Conservation (phyloP, 2,329 filamentous ascomycete genomes). For the Cladosporium phlei region DNA sequence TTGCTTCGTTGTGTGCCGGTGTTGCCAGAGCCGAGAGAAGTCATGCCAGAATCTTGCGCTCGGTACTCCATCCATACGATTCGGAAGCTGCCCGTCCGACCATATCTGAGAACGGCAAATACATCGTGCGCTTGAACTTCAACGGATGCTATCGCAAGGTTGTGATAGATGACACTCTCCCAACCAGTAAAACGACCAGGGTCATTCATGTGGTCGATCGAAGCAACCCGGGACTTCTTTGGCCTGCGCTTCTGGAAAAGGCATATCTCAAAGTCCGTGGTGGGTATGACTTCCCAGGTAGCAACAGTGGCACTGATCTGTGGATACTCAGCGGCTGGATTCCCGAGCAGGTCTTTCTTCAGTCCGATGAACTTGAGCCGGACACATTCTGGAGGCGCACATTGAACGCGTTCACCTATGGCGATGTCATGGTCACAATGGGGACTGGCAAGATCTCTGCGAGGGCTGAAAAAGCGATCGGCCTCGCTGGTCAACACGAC, state of each 20-base stretch:
- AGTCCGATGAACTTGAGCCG: conserved; percentile 74
- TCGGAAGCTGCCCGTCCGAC: conserved; percentile 51
- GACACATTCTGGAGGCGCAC: conserved; percentile 74
- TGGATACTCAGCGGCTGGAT: conserved; percentile 95
- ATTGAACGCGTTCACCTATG: conserved; percentile 66
- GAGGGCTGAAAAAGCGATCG: conserved; percentile 72
- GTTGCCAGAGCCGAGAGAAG: conserved; percentile 66
- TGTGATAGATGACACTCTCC: conserved; percentile 81
- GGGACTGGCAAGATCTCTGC: conserved; percentile 79
- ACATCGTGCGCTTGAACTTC: conserved; percentile 88
- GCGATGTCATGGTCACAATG: conserved; percentile 81
- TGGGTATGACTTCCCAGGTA: conserved; percentile 95
- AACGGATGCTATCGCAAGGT: conserved; percentile 89
- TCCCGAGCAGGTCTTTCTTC: conserved; percentile 88
- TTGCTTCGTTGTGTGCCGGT: conserved; percentile 85
- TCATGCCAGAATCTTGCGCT: conserved; percentile 65
- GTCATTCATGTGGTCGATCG: conserved; percentile 84
- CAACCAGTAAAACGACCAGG: conserved; percentile 67
- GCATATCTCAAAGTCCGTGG: conserved; percentile 93
- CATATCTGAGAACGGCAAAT: conserved; percentile 76
- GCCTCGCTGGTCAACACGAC: conserved; percentile 84
- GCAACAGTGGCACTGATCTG: conserved; percentile 91
- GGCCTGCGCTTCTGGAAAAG: conserved; percentile 92
- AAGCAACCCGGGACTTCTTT: conserved; percentile 73
- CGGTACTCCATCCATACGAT: conserved; percentile 73